Evolutionary conservation across 139 green algal species (phyloP).

Genomic region (Gonium pectorale): DNA sequence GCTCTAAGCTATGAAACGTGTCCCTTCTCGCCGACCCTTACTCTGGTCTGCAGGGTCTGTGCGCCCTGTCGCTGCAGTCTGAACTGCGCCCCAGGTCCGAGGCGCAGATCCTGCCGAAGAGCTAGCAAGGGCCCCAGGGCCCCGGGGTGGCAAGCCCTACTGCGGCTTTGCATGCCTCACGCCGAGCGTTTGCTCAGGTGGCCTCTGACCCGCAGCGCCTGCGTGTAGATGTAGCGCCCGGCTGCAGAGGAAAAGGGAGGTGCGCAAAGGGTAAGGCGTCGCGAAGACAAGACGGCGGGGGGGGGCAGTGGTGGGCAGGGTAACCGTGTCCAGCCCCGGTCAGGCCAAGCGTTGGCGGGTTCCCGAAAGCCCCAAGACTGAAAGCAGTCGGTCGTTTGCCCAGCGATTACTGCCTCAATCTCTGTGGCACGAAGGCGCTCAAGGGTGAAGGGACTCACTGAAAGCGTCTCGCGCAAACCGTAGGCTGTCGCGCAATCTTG

Average conservation of each 20-base stretch:
- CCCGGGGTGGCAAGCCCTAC: too few species aligned
- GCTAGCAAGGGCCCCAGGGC: too few species aligned
- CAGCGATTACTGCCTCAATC: background rate
- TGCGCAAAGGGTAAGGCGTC: background rate
- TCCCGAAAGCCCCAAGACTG: background rate
- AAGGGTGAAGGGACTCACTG: slow-evolving; percentile 16
- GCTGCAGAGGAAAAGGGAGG: background rate
- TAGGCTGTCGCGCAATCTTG: background rate
- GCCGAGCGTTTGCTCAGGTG: slow-evolving; percentile 15
- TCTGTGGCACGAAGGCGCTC: background rate
- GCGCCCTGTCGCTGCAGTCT: too few species aligned
- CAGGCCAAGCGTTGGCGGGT: background rate
- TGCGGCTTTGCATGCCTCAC: too few species aligned
- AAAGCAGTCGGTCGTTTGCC: background rate
- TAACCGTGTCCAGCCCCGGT: background rate
- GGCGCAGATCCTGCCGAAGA: too few species aligned
- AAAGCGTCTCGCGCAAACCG: slow-evolving; percentile 21
- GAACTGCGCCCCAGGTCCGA: too few species aligned
- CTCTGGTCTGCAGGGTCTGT: too few species aligned
- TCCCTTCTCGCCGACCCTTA: too few species aligned
- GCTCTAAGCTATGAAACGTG: too few species aligned
- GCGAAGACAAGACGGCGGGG: background rate
- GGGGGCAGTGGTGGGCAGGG: background rate
- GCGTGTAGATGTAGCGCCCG: slow-evolving; percentile 28
- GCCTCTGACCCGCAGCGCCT: background rate